Percentiles rank a stretch among this genome's conserved stretches.
Conservation (phyloP, 306 rosid genomes). For the Pyrus pyrifolia region DNA sequence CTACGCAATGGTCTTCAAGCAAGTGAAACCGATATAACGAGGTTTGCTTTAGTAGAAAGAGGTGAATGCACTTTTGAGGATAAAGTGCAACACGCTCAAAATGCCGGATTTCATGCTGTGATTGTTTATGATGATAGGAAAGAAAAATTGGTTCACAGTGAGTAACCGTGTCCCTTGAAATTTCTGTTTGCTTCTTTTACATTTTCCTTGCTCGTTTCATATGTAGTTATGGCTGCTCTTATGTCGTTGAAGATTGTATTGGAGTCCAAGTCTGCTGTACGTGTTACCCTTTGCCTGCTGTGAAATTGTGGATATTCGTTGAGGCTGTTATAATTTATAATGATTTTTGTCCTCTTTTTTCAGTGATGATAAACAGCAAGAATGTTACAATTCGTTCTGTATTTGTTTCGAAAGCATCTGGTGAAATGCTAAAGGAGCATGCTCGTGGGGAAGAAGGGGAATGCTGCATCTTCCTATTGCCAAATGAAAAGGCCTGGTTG, state of each 20-base stretch:
- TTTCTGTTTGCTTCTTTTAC: background rate
- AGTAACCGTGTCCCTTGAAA: conserved; percentile 5
- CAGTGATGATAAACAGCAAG: conserved; percentile 24
- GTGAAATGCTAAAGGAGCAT: conserved; percentile 22
- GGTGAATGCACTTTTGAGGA: conserved; percentile 30
- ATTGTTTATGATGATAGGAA: conserved; percentile 24
- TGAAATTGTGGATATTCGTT: background rate
- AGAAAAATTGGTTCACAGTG: conserved; percentile 26
- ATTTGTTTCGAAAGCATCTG: conserved; percentile 25
- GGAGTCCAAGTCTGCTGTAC: background rate
- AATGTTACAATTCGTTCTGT: conserved; percentile 25
- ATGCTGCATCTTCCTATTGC: conserved; percentile 27
- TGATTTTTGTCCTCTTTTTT: background rate
- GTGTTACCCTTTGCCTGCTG: background rate
- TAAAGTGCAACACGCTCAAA: conserved; percentile 23
- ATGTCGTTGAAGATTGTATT: background rate
- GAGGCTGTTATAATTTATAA: background rate
- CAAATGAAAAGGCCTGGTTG: conserved; percentile 28
- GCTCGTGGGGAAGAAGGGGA: conserved; percentile 15
- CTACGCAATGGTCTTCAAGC: background rate
- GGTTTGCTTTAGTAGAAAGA: conserved; percentile 21
- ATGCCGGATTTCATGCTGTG: conserved; percentile 26
- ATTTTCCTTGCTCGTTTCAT: background rate
- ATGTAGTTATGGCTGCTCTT: background rate
- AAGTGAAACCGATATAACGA: background rate